Evolutionary conservation across 257 asterid species (phyloP), one percentile per base, ranked within the genome.

Genomic region (Mentha longifolia): DNA sequence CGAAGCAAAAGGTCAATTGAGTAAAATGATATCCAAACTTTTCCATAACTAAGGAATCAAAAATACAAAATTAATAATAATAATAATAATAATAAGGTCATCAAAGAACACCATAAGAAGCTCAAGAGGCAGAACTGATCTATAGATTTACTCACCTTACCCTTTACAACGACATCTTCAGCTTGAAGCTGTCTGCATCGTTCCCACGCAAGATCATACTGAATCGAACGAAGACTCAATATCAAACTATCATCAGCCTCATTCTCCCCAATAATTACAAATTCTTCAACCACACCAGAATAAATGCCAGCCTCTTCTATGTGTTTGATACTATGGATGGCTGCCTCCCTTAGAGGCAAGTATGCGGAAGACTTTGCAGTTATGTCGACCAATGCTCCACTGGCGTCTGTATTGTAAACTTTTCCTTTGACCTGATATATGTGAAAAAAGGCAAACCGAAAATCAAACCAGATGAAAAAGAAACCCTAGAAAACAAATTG

Each of bases 131-230:
- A 55, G 30, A 49, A 16, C 57, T 19, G 30, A 49, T 13, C 57
- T 19, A 19, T 7, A 70, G 11, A 46, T 52, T 42, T 28, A 64
- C 87, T 50, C 77, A 91, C 99, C 95, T 87, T 87, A 60, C 98
- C 98, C 89, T 88, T 95, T 78, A 92, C 73, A 76, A 88, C 88
- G n/a, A 88, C 97, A 76, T 92, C 99, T 83, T 95, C 99, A 17
- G 98, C 89, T 88, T 95, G 98, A 70, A 95, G 98, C 78, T 92
- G 98, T 71, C 97, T 78, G 71, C 95, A 89, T 22, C 99, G 80
- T 80, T 95, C 99, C 99, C 99, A 95, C 2, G 98, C 98, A 52
- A 95, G 88, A 70, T 90, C 97, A 71, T 83, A 85, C 61, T 95
- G 99, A 71, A 92, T 81, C 4, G 97, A 67, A 13, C 96, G 89